Conservation (phyloP, 257 asterid species). For the Solanum bulbocastanum region DNA sequence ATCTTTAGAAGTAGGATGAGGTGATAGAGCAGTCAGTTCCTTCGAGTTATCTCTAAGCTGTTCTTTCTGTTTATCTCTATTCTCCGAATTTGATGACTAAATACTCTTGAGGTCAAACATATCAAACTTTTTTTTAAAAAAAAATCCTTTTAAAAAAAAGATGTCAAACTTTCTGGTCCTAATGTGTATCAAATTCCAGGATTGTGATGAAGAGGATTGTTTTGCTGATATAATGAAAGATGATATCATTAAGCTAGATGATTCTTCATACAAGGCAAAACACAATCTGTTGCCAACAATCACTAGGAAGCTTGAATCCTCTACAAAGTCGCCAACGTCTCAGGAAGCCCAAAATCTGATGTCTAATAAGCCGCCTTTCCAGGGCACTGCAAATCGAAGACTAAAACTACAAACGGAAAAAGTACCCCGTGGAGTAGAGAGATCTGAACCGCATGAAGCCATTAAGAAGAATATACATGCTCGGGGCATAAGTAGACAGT, state of each 20-base stretch:
- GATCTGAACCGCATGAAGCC: neutral
- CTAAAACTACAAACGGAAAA: constrained; percentile 24
- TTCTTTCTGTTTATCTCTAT: neutral
- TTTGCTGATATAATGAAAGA: constrained; percentile 83
- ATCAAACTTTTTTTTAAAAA: neutral
- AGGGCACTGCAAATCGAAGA: constrained; percentile 55
- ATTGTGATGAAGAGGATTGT: constrained; percentile 53
- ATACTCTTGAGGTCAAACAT: neutral
- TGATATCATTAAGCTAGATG: constrained; percentile 64
- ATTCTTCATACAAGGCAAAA: constrained; percentile 17
- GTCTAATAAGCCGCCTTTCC: constrained; percentile 21
- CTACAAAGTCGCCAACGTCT: neutral
- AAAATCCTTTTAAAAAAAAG: too few species aligned
- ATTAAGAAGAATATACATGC: neutral
- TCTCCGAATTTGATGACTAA: neutral
- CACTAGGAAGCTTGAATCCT: neutral
- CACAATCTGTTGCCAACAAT: neutral
- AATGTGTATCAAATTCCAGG: constrained; percentile 21
- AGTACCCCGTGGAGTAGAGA: neutral
- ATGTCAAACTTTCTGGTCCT: neutral
- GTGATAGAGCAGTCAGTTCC: neutral
- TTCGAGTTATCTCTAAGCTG: neutral
- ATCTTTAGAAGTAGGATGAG: neutral
- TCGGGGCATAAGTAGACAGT: neutral
- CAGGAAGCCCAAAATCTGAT: constrained; percentile 10